Conservation (phyloP, 345 rosid species). For the Turritis glabra region DNA sequence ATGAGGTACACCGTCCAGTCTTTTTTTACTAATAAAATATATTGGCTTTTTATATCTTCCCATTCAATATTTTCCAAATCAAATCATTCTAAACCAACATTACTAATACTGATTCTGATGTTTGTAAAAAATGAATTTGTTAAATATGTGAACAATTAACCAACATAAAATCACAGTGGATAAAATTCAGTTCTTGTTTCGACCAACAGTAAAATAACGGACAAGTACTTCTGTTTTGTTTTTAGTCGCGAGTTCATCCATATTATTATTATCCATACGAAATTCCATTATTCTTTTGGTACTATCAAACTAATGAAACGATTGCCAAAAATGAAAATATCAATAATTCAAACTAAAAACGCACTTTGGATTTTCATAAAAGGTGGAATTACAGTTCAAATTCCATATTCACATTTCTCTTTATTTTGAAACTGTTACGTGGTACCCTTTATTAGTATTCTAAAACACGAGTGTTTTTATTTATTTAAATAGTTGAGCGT, state of each 20-base stretch:
- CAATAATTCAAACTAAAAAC: not conserved
- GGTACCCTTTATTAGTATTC: conserved; percentile 7
- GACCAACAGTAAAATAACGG: not conserved
- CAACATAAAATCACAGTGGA: not conserved
- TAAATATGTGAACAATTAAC: no score
- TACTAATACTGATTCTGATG: no score
- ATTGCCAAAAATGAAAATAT: not conserved
- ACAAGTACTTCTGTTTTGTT: not conserved
- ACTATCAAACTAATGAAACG: not conserved
- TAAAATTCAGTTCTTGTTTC: not conserved
- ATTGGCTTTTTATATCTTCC: not conserved
- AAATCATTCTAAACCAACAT: not conserved
- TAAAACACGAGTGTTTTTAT: conserved; percentile 12
- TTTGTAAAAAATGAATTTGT: no score
- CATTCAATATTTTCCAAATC: not conserved
- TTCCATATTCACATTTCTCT: conserved; percentile 6
- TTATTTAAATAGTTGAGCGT: not conserved
- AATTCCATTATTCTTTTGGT: not conserved
- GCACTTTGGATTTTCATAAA: not conserved
- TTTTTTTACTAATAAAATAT: conserved; percentile 4
- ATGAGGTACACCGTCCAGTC: conserved; percentile 26
- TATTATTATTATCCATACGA: not conserved
- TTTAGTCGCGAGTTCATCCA: not conserved
- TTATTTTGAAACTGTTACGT: not conserved
- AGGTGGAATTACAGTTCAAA: not conserved